Conservation (phyloP, 1,284 basidiomycete species). For the Kalmanozyma brasiliensis region DNA sequence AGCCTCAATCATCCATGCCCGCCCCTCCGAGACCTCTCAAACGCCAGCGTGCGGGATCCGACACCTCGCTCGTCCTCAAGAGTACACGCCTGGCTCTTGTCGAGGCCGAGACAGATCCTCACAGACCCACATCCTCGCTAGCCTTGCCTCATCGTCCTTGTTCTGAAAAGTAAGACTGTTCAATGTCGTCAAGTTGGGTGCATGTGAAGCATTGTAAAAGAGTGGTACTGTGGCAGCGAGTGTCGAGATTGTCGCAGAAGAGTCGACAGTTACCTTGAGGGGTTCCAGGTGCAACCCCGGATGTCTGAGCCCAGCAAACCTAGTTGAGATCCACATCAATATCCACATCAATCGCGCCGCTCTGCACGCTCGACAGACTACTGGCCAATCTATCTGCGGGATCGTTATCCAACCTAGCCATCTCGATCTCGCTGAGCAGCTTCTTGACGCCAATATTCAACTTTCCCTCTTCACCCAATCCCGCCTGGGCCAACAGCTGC, state of each 20-base stretch:
- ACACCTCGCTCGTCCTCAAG: slow-evolving; percentile 29
- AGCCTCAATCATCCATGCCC: not conserved
- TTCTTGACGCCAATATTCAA: slow-evolving; percentile 87
- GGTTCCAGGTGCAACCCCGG: too few relatives aligned
- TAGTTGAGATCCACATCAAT: slow-evolving; percentile 49
- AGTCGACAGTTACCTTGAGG: too few relatives aligned
- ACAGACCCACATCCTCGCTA: not conserved
- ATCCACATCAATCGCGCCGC: slow-evolving; percentile 43
- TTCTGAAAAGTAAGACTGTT: not conserved
- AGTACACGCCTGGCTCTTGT: slow-evolving; percentile 14
- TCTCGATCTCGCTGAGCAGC: slow-evolving; percentile 89
- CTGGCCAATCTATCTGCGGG: slow-evolving; percentile 68
- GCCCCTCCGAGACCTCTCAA: slow-evolving; percentile 10
- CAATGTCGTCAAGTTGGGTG: too few relatives aligned
- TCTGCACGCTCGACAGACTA: slow-evolving; percentile 56
- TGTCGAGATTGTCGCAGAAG: too few relatives aligned
- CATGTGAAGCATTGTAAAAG: too few relatives aligned
- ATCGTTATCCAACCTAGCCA: slow-evolving; percentile 84
- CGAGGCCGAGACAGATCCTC: not conserved
- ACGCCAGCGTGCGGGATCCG: slow-evolving; percentile 23
- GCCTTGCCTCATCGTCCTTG: not conserved
- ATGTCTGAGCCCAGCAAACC: too few relatives aligned
- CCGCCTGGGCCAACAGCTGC: slow-evolving; percentile 78
- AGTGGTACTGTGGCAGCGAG: too few relatives aligned
- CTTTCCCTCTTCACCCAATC: slow-evolving; percentile 74